Base-by-base conservation (phyloP, 306 rosid species). In the Hippophae rhamnoides region DNA sequence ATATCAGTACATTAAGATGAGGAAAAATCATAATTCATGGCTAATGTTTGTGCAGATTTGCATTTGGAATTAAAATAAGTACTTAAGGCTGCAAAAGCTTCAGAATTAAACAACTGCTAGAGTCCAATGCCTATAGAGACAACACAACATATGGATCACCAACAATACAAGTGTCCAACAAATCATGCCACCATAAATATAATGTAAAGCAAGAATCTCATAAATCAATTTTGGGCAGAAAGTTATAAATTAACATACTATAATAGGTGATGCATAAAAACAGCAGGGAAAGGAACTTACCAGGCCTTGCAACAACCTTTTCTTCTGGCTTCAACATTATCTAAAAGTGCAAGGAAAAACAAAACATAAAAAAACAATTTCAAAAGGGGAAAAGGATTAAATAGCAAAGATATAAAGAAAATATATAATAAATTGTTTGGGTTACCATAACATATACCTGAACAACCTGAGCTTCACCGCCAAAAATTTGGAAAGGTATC, bases 391-490 rank as follows among this genome's bases (percentile, higher is more conserved):
- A 13, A 31, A 52, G 38, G 47, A 54, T 13, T 4, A 23, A 44
- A 23, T 9, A 54, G 13, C 23, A 62, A 50, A 52, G 11, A 72
- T 43, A 54, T 51, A 10, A 44, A 43, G 52, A 9, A 26, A 2
- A 9, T 44, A 2, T 0, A 42, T 45, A 14, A 47, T 56, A 62
- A 7, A 48, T 48, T 59, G 43, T 48, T 61, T 44, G 18, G 43
- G 72, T 45, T 53, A 27, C 53, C 54, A 63, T 53, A 42, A 47
- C 53, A 60, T 58, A 78, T 84, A 93, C 97, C 95, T 93, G 99
- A 70, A 93, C 89, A 52, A 89, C 84, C 70, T 93, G 99, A 74
- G 95, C 93, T 84, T 89, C 99, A 52, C 95, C 95, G 12, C 99
- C 99, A 73, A 89, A 81, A 82, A 93, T 93, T 82, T 93, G 99